phyloP scores from a whole-genome alignment of 108 stramenopile genomes.

The Nannochloropsis oceanica region DNA sequence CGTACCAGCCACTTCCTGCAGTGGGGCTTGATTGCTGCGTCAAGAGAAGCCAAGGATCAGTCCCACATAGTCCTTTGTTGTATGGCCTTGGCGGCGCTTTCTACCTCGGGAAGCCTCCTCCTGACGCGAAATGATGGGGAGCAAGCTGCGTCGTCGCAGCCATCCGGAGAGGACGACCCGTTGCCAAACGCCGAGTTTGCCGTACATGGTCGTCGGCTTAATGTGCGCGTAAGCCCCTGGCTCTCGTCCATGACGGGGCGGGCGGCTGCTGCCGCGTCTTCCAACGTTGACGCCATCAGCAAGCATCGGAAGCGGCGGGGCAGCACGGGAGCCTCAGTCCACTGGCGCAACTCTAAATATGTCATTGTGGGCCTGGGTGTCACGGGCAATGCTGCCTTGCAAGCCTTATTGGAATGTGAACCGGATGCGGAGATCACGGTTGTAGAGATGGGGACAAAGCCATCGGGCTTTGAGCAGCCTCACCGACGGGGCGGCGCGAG shows the following conservation, averaged over 20 bases:
- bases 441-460: neutral
- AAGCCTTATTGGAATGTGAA: neutral
- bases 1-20: neutral
- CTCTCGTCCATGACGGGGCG: neutral
- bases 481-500: neutral
- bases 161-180: neutral
- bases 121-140: neutral
- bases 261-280: neutral
- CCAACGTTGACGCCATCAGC: neutral
- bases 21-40: neutral
- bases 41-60: neutral
- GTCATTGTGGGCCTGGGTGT: constrained; percentile 24
- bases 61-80: neutral
- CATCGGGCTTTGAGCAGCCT: neutral
- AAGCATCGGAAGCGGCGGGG: neutral
- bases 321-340: neutral
- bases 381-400: constrained; percentile 10
- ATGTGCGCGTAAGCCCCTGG: neutral
- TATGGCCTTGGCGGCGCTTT: neutral
- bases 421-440: constrained; percentile 10
- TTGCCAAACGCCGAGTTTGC: neutral
- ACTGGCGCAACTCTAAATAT: neutral
- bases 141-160: neutral
- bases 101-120: neutral
- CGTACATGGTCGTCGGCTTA: neutral